Evolutionary conservation across 106 monocot genomes (phyloP), one percentile per base, ranked within the genome.

Genomic region (Vanilla planifolia): DNA sequence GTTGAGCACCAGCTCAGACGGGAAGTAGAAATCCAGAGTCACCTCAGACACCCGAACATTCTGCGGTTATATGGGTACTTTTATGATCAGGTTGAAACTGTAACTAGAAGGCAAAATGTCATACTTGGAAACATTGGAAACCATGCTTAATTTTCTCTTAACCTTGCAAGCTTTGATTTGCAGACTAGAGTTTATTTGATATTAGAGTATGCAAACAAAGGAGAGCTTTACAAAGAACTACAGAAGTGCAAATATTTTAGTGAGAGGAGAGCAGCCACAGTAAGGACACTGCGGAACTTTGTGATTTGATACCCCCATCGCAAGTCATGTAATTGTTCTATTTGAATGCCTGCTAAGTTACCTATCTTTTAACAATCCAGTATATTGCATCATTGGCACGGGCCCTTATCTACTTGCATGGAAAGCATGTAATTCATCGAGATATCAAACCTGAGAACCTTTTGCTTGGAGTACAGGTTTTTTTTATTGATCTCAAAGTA

Each of bases 361-460:
- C 59, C 28, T 48, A 0, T 42, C 1, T 27, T 40, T 8, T 51
- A 6, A 3, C 30, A 36, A 33, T 75, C 17, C 75, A 95, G 95
- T 98, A 98, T 45, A 88, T 98, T 43, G 48, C 92, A 35, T 92
- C 98, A 9, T 55, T 99, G 61, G 92, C 98, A 23, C 67, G 75
- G 23, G 98, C 98, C 6, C 63, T 99, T 44, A 82, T 99, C 8
- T 99, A 99, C 67, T 79, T 92, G 35, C 98, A 99, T 67, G 87
- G 92, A 23, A 99, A 98, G 67, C 96, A 98, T 75, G 96, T 98
- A 15, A 98, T 98, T 42, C 96, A 98, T 44, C 74, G 96, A 74
- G 98, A 99, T 66, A 99, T 99, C 29, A 99, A 99, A 72, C 98
- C 98, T 24, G 98, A 99, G 50, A 99, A 99, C 64, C 79, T 99